Percentiles rank a stretch among this genome's conserved stretches.
Conservation (phyloP, 225 moss, liverwort and hornwort genomes). For the Physcomitrellopsis africana region DNA sequence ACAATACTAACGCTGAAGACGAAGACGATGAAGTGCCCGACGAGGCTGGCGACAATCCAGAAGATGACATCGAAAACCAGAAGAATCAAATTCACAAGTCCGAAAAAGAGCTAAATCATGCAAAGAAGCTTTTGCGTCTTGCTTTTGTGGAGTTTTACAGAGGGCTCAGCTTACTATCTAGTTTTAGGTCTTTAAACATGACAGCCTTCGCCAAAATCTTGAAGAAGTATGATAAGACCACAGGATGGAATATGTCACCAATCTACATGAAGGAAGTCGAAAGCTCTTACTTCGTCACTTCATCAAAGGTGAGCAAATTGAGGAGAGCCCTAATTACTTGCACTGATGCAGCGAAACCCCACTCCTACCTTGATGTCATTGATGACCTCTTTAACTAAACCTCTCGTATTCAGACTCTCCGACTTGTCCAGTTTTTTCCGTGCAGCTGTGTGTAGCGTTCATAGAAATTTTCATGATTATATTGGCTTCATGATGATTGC, state of each 20-base stretch:
- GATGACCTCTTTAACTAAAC: too few relatives aligned
- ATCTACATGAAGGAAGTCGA: slow-evolving; percentile 40
- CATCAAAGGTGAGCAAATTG: slow-evolving; percentile 29
- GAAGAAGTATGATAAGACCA: slow-evolving; percentile 72
- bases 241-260: slow-evolving; percentile 28
- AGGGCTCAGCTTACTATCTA: slow-evolving; percentile 60
- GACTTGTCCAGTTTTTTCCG: too few relatives aligned
- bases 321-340: not conserved
- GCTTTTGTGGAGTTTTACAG: slow-evolving; percentile 73
- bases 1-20: too few relatives aligned
- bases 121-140: slow-evolving; percentile 54
- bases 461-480: not conserved
- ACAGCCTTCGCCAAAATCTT: slow-evolving; percentile 64
- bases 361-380: too few relatives aligned
- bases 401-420: too few relatives aligned
- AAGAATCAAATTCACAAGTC: not conserved
- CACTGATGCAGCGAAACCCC: not conserved
- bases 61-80: slow-evolving; percentile 15
- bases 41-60: slow-evolving; percentile 8
- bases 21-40: not conserved
- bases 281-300: slow-evolving; percentile 36
- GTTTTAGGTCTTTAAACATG: slow-evolving; percentile 64
- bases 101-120: slow-evolving; percentile 37
- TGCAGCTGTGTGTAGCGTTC: not conserved
- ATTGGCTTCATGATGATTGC: not conserved